phyloP scores from a whole-genome alignment of 495 filamentous ascomycete species.

The Massariosphaeria phaeospora region DNA sequence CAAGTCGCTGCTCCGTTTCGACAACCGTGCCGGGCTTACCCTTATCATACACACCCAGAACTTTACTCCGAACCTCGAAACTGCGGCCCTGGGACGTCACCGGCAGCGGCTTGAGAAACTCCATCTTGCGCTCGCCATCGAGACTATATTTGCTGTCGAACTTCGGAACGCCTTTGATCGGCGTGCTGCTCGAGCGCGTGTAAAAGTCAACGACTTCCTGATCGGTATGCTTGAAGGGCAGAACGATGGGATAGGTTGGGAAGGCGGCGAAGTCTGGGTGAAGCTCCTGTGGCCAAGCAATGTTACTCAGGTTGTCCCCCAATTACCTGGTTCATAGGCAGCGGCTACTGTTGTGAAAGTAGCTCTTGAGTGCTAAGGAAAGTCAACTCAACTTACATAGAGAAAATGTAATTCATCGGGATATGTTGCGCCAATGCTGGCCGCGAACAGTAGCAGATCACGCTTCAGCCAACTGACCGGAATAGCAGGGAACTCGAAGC shows the following conservation, averaged over 20 bases:
- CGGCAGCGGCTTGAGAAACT: slow-evolving; percentile 73
- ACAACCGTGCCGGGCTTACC: slow-evolving; percentile 77
- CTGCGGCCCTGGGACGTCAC: slow-evolving; percentile 61
- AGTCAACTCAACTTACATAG: slow-evolving; percentile 54
- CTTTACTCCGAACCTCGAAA: slow-evolving; percentile 74
- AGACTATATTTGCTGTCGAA: slow-evolving; percentile 71
- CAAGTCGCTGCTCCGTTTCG: slow-evolving; percentile 72
- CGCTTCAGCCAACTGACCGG: slow-evolving; percentile 81
- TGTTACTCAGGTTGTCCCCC: too few relatives aligned
- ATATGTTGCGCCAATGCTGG: slow-evolving; percentile 78
- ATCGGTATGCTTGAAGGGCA: slow-evolving; percentile 75
- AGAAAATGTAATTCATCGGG: slow-evolving; percentile 81
- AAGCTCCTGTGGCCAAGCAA: slow-evolving; percentile 55
- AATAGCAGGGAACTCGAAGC: slow-evolving; percentile 59
- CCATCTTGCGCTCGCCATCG: slow-evolving; percentile 79
- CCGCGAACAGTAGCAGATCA: slow-evolving; percentile 79
- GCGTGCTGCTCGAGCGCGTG: slow-evolving; percentile 50
- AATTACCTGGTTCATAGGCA: too few relatives aligned
- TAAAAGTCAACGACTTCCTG: slow-evolving; percentile 87
- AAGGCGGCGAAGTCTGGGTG: slow-evolving; percentile 79
- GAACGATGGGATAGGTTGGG: slow-evolving; percentile 79
- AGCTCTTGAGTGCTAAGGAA: background rate
- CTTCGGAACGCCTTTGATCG: slow-evolving; percentile 71
- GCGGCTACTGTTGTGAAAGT: background rate
- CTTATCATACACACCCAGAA: slow-evolving; percentile 88